Base-by-base conservation (phyloP, 371 early-diverging fungal genomes). In the Dinochytrium kinnereticum region DNA sequence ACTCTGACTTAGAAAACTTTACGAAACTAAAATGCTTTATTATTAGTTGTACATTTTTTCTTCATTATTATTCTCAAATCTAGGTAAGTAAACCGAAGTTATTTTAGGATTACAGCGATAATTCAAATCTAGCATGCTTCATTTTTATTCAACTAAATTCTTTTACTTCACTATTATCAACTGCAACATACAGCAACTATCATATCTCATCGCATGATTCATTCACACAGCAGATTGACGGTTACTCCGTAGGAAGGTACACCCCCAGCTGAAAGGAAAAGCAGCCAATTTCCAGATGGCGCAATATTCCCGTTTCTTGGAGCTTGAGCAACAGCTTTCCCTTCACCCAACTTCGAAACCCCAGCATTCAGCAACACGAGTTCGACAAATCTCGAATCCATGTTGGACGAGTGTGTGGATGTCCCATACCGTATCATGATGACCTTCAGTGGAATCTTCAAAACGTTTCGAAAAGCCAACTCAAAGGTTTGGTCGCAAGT, bases 241-340 rank as follows among this genome's bases (percentile, higher is more conserved):
- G 64, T 59, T 10, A 71, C 72, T 21, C 68, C 44, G 17, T 69
- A 50, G 10, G 73, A 73, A 28, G 78, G 78, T 2, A 73, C 68
- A 33, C 75, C 77, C 40, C 33, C 38, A 57, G 64, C 51, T 10
- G 77, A 53, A 5, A 68, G 69, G 73, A 78, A 82, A 51, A 82
- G 38, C 77, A 80, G 75, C 79, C 79, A 82, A 75, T 80, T 80
- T 2, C 82, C 82, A 24, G 79, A 68, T 5, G 75, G 69, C 1
- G 80, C 82, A 19, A 75, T 28, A 31, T 36, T 61, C 26, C 64
- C 50, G 50, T 73, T 74, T 10, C 59, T 19, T 1, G 82, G 82
- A 21, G 65, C 30, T 34, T 51, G 38, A 26, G 72, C 73, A 31
- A 38, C 26, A 17, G 75, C 36, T 31, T 39, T 34, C 38, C 70